Percentiles rank a stretch among this genome's conserved stretches.
Conservation (phyloP, 352 stramenopile genomes). For the Phytophthora ramorum region DNA sequence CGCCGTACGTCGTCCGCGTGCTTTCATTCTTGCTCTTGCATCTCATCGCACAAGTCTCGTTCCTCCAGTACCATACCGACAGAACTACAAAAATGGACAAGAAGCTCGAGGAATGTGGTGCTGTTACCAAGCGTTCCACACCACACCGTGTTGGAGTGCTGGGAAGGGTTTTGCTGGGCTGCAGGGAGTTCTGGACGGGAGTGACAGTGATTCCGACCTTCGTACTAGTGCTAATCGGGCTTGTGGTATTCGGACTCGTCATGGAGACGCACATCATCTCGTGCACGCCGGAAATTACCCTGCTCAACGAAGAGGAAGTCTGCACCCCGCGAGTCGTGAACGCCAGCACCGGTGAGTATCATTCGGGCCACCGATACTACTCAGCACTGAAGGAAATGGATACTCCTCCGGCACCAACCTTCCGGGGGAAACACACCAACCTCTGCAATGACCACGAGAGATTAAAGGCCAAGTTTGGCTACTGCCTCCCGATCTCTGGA, state of each 20-base stretch:
- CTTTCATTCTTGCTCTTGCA: slow-evolving; percentile 9
- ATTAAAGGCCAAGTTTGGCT: slow-evolving; percentile 21
- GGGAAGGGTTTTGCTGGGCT: slow-evolving; percentile 11
- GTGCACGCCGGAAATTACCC: slow-evolving; percentile 7
- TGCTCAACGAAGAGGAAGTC: slow-evolving; percentile 13
- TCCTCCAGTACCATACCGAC: not conserved
- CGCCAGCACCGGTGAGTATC: slow-evolving; percentile 22
- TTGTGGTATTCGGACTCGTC: slow-evolving; percentile 25
- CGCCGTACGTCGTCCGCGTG: not conserved
- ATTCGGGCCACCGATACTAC: slow-evolving; percentile 31
- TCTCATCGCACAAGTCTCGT: not conserved
- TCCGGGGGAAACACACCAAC: slow-evolving; percentile 26
- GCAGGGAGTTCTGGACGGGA: slow-evolving; percentile 24
- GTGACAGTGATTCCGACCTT: slow-evolving; percentile 28
- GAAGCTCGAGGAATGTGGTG: slow-evolving; percentile 18
- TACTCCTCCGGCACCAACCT: slow-evolving; percentile 26
- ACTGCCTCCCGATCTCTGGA: slow-evolving; percentile 61
- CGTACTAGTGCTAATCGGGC: slow-evolving; percentile 17
- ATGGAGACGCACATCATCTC: slow-evolving; percentile 28
- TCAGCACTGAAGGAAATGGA: slow-evolving; percentile 26
- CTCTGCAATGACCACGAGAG: slow-evolving; percentile 25
- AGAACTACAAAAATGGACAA: slow-evolving; percentile 14
- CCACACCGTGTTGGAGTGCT: slow-evolving; percentile 5
- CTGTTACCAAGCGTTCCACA: slow-evolving; percentile 3
- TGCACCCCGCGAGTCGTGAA: slow-evolving; percentile 18